phyloP scores from a whole-genome alignment of 805 yeast species.

The Starmerella vitae region DNA sequence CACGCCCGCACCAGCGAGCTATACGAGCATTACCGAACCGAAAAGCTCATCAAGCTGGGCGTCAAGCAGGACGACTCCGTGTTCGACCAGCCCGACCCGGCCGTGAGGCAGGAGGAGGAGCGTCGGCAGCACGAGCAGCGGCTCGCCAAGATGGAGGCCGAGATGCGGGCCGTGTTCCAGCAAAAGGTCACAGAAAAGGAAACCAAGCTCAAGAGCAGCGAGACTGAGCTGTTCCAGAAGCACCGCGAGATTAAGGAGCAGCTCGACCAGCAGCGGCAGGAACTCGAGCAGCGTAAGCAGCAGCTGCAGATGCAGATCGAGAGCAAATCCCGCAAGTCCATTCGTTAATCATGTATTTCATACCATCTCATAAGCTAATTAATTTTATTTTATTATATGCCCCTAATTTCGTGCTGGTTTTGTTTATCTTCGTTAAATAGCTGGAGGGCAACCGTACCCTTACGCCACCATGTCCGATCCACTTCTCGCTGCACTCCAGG shows the following conservation, averaged over 20 bases:
- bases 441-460: too few species aligned
- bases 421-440: too few species aligned
- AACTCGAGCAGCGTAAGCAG: conserved; percentile 80
- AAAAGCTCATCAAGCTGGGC: conserved; percentile 67
- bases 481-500: too few species aligned
- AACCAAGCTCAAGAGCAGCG: conserved; percentile 89
- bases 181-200: conserved; percentile 94
- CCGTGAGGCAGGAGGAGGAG: conserved; percentile 85
- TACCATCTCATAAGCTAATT: too few species aligned
- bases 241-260: conserved; percentile 97
- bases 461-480: too few species aligned
- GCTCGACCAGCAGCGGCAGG: conserved; percentile 71
- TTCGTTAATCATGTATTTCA: background rate
- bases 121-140: conserved; percentile 86
- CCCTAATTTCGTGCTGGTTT: too few species aligned
- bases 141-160: conserved; percentile 84
- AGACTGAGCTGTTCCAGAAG: conserved; percentile 86
- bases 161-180: conserved; percentile 93
- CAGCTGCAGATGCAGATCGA: conserved; percentile 36
- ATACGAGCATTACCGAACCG: conserved; percentile 82
- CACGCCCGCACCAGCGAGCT: conserved; percentile 72
- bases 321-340: conserved; percentile 2
- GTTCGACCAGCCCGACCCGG: conserved; percentile 91
- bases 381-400: too few species aligned
- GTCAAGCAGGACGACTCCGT: conserved; percentile 84